Percentiles rank a stretch among this genome's conserved stretches.
Conservation (phyloP, 148 eudicot species). For the Cornus florida region DNA sequence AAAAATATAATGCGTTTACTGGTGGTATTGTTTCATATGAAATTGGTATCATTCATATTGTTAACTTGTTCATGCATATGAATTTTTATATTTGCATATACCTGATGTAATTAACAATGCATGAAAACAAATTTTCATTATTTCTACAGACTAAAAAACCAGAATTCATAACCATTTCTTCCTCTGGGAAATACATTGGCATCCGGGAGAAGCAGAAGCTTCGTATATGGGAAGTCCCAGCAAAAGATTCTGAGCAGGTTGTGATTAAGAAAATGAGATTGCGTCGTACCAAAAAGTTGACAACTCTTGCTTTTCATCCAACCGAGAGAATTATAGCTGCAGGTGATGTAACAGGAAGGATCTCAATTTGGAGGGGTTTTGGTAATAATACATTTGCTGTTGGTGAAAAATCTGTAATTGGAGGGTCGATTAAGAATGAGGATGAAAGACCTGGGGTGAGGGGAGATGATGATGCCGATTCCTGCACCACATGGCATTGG, state of each 20-base stretch:
- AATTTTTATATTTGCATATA: not conserved
- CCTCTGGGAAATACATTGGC: constrained; percentile 73
- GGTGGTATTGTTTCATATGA: not conserved
- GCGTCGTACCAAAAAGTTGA: constrained; percentile 67
- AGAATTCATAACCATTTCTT: constrained; percentile 44
- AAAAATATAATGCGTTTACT: too few species aligned
- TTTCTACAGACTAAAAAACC: constrained; percentile 64
- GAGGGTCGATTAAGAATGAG: constrained; percentile 23
- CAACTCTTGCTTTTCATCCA: constrained; percentile 87
- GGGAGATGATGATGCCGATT: constrained; percentile 78
- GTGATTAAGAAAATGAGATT: constrained; percentile 56
- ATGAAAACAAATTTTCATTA: not conserved
- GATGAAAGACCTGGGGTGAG: constrained; percentile 83
- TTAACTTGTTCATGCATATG: not conserved
- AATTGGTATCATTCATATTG: not conserved
- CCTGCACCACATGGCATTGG: constrained; percentile 98
- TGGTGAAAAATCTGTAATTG: constrained; percentile 28
- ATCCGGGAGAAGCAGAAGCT: constrained; percentile 53
- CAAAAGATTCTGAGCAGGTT: constrained; percentile 47
- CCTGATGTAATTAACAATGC: not conserved
- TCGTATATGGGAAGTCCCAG: constrained; percentile 79
- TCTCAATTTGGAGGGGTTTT: constrained; percentile 88
- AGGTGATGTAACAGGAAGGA: constrained; percentile 89
- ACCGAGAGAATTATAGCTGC: constrained; percentile 76
- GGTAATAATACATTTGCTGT: constrained; percentile 41